Conservation (phyloP, 441 rosid species). For the Adansonia grandidieri region DNA sequence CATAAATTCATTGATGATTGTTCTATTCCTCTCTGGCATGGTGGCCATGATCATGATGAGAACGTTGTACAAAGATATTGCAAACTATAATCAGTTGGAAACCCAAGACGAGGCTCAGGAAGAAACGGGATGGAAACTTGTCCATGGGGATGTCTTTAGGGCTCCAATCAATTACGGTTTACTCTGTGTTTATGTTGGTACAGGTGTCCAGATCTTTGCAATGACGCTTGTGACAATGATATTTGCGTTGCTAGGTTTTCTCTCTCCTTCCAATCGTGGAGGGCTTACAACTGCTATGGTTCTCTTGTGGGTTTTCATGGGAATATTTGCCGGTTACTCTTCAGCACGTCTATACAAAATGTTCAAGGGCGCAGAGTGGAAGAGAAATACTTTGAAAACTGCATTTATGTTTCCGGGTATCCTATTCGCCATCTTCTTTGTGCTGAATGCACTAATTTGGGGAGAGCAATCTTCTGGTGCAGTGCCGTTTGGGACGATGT, state of each 20-base stretch:
- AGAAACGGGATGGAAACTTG: slow-evolving; percentile 98
- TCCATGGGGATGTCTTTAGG: slow-evolving; percentile 93
- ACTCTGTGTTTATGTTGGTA: slow-evolving; percentile 88
- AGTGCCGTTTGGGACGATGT: slow-evolving; percentile 94
- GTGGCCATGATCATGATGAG: slow-evolving; percentile 99
- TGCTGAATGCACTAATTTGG: slow-evolving; percentile 86
- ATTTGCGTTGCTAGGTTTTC: slow-evolving; percentile 90
- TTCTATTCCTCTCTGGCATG: slow-evolving; percentile 97
- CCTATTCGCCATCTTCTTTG: slow-evolving; percentile 79
- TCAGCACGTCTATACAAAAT: slow-evolving; percentile 86
- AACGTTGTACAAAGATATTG: slow-evolving; percentile 86
- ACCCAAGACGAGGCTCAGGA: slow-evolving; percentile 97
- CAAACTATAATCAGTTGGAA: slow-evolving; percentile 90
- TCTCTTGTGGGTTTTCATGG: slow-evolving; percentile 97
- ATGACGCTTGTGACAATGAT: slow-evolving; percentile 98
- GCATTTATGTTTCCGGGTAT: slow-evolving; percentile 95
- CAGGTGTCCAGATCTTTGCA: slow-evolving; percentile 88
- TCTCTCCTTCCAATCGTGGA: slow-evolving; percentile 95
- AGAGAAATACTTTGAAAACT: slow-evolving; percentile 84
- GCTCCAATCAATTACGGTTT: slow-evolving; percentile 78
- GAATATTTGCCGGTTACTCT: slow-evolving; percentile 86
- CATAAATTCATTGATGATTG: slow-evolving; percentile 94
- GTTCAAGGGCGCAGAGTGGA: slow-evolving; percentile 96
- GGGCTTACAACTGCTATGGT: slow-evolving; percentile 99
- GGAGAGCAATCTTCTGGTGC: slow-evolving; percentile 96